Conservation (phyloP, 768 basidiomycete species). For the Serendipita vermifera region DNA sequence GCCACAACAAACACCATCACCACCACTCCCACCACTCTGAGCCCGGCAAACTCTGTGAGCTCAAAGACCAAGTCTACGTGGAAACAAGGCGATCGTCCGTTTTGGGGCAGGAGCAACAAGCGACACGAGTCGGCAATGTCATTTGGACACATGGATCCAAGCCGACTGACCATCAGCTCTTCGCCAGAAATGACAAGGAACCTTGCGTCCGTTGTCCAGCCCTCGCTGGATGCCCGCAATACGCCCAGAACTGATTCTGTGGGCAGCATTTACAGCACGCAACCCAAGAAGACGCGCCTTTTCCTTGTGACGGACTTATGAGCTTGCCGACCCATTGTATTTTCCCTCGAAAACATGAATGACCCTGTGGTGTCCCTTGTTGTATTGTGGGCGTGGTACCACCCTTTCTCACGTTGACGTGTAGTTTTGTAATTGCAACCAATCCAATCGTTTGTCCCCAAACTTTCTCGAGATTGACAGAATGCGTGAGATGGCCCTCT, state of each 20-base stretch:
- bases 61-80: neutral
- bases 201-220: neutral
- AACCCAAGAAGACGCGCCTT: neutral
- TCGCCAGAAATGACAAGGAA: neutral
- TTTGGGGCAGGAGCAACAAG: neutral
- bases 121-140: neutral
- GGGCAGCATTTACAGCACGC: neutral
- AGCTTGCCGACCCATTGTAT: too few species aligned
- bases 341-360: too few species aligned
- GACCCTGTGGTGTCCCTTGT: too few species aligned
- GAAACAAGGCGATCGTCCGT: neutral
- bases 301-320: conserved; percentile 9
- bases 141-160: conserved; percentile 3
- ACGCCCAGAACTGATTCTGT: neutral
- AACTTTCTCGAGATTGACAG: too few species aligned
- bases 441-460: too few species aligned
- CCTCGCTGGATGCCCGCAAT: neutral
- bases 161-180: neutral
- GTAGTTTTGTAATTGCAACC: too few species aligned
- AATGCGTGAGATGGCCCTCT: too few species aligned
- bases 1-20: neutral
- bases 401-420: too few species aligned
- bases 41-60: neutral
- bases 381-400: too few species aligned
- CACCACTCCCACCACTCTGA: neutral